Conservation (phyloP, 257 asterid species). For the Osmanthus fragrans region DNA sequence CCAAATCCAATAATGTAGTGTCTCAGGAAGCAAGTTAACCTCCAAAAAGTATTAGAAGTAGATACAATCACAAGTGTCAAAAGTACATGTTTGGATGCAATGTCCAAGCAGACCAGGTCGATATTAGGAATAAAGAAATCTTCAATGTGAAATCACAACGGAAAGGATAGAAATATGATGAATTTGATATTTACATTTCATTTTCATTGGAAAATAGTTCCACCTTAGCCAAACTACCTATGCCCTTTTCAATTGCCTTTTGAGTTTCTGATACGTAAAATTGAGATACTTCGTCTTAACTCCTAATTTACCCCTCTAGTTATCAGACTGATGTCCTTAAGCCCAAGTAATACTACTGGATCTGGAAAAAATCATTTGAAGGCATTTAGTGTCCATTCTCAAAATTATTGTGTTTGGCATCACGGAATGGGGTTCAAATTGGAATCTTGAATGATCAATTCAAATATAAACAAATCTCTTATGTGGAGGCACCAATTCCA, state of each 20-base stretch:
- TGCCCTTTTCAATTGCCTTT: background rate
- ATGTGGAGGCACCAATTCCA: background rate
- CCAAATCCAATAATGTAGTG: constrained; percentile 4
- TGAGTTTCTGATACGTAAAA: background rate
- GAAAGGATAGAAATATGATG: background rate
- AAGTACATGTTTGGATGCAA: background rate
- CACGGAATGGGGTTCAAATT: background rate
- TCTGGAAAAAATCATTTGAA: constrained; percentile 1
- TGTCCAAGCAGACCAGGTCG: background rate
- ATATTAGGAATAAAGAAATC: background rate
- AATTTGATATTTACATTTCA: background rate
- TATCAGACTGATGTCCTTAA: background rate
- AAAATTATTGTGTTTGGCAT: background rate
- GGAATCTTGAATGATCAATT: background rate
- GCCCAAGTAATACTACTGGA: background rate
- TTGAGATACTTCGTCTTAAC: background rate
- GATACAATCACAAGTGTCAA: background rate
- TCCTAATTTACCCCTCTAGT: background rate
- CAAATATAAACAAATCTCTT: background rate
- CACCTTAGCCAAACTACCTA: background rate
- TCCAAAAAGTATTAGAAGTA: background rate
- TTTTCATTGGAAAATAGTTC: background rate
- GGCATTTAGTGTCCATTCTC: background rate
- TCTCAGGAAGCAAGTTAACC: background rate
- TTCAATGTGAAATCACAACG: background rate